Conservation (phyloP, 257 asterid species). For the Solanum habrochaites region DNA sequence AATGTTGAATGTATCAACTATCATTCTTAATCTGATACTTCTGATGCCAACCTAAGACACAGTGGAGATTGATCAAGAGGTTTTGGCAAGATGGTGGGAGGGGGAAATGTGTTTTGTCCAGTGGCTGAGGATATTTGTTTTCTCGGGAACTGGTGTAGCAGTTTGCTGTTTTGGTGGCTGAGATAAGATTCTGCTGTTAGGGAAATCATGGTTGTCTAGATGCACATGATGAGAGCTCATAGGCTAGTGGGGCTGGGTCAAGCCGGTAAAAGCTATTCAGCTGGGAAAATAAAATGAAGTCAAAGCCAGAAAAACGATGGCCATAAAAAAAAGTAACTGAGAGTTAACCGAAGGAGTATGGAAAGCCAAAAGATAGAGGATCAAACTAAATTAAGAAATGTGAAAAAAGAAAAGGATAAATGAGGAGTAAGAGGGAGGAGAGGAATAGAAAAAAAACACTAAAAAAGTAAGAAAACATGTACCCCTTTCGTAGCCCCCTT, state of each 20-base stretch:
- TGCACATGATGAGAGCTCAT: background rate
- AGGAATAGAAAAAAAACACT: background rate
- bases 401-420: background rate
- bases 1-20: background rate
- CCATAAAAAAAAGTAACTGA: background rate
- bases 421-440: background rate
- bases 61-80: background rate
- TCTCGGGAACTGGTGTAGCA: background rate
- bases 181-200: background rate
- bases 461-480: background rate
- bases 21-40: background rate
- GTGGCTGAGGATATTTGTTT: background rate
- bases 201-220: background rate
- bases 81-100: background rate
- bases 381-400: background rate
- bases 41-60: background rate
- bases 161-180: background rate
- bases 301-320: background rate
- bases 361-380: background rate
- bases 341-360: background rate
- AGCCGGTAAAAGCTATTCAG: background rate
- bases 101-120: background rate
- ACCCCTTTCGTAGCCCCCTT: background rate
- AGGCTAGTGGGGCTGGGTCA: background rate
- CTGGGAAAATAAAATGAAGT: background rate